These are phyloP conservation scores for Manihot esculenta DNA, from an alignment of 441 rosid genomes.

Conservation along the genomic window DNA sequence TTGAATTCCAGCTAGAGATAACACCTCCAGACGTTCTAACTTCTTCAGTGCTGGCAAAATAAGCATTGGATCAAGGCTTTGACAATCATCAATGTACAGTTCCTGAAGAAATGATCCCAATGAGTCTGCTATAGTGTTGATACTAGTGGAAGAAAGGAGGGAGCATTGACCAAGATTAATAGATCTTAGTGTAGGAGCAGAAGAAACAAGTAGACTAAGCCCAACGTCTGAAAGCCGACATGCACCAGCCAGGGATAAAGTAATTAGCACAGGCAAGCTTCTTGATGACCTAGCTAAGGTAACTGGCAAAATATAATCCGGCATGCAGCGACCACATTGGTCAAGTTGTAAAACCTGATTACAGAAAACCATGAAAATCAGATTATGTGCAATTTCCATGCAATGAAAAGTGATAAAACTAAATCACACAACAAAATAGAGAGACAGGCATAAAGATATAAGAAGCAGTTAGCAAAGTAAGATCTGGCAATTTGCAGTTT, in stretches of 20 bases:
- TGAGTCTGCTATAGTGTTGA: constrained; percentile 51
- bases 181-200: constrained; percentile 63
- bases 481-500: background rate
- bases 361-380: constrained; percentile 22
- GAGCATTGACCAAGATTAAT: constrained; percentile 85
- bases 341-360: constrained; percentile 87
- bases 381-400: constrained; percentile 13
- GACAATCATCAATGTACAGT: constrained; percentile 77
- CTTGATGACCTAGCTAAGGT: constrained; percentile 57
- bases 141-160: constrained; percentile 59
- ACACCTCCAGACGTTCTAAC: constrained; percentile 62
- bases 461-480: background rate
- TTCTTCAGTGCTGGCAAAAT: constrained; percentile 64
- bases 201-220: constrained; percentile 53
- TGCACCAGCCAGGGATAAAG: constrained; percentile 72
- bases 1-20: constrained; percentile 70
- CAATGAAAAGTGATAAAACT: background rate
- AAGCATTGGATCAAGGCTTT: constrained; percentile 56
- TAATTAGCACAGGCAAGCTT: constrained; percentile 57
- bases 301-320: constrained; percentile 53
- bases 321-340: constrained; percentile 78
- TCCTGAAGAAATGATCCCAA: constrained; percentile 67
- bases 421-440: too few relatives aligned
- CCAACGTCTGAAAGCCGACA: constrained; percentile 85
- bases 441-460: too few relatives aligned